Evolutionary conservation across 2,329 filamentous ascomycete genomes (phyloP), one percentile per base, ranked within the genome.

Genomic region (Purpureocillium lavendulum): DNA sequence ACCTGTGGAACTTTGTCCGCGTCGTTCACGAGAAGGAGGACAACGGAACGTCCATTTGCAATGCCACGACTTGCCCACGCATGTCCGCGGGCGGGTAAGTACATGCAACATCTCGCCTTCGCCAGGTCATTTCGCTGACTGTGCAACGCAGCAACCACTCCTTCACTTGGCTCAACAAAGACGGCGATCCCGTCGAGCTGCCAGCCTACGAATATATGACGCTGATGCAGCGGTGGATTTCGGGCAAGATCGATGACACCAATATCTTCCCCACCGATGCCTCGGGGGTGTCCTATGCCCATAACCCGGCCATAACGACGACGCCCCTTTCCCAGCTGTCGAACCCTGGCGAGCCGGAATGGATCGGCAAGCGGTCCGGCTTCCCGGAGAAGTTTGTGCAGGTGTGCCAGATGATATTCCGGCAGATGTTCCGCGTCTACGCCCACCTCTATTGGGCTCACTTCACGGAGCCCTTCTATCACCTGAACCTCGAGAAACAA

Each of bases 371-470:
- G 67, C 78, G 85, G 35, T 92, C 86, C 44, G 90, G 90, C 4
- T 98, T 98, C 62, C 92, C 92, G 3, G 79, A 84, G 47, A 85
- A 87, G 49, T 97, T 96, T 61, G 73, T 90, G 52, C 79, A 83
- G 45, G 88, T 95, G 51, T 92, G 90, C 70, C 88, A 94, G 69
- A 83, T 83, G 49, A 92, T 96, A 55, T 90, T 96, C 69, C 84
- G 89, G 53, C 92, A 96, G 66, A 97, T 98, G 84, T 97, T 98
- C 73, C 85, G 92, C 43, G 90, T 96, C 51, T 98, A 98, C 58
- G 84, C 92, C 35, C 92, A 98, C 64, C 80, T 98, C 45, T 98
- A 98, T 71, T 96, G 94, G 76, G 87, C 89, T 41, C 92, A 98
- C 64, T 98, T 87, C 63, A 69, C 81, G 44, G 84, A 87, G 49